Conservation (phyloP, 768 basidiomycete species). For the Gymnopilus junonius region DNA sequence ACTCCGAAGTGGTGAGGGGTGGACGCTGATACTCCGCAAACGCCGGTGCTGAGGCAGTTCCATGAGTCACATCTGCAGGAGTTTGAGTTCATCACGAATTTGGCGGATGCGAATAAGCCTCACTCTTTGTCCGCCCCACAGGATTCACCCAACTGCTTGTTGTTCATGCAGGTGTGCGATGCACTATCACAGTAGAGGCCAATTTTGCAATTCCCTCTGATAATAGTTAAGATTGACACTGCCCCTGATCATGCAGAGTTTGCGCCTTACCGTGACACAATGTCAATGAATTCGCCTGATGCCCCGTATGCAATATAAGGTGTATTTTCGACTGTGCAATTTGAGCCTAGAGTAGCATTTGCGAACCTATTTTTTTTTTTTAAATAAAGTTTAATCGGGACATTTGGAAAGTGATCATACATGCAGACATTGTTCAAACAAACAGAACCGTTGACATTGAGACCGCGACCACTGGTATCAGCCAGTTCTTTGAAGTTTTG, state of each 20-base stretch:
- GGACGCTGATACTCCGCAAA: slow-evolving; percentile 67
- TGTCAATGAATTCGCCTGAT: slow-evolving; percentile 68
- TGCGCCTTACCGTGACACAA: slow-evolving; percentile 72
- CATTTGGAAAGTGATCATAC: slow-evolving; percentile 45
- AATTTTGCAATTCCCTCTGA: slow-evolving; percentile 71
- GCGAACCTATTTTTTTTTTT: slow-evolving; percentile 63
- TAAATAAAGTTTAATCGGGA: neutral
- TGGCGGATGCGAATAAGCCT: slow-evolving; percentile 15
- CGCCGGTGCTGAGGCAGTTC: slow-evolving; percentile 66
- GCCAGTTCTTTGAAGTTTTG: slow-evolving; percentile 65
- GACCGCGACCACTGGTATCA: slow-evolving; percentile 67
- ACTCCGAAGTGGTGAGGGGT: slow-evolving; percentile 62
- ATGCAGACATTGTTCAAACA: slow-evolving; percentile 86
- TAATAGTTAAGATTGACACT: neutral
- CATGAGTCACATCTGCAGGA: slow-evolving; percentile 66
- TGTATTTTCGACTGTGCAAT: slow-evolving; percentile 79
- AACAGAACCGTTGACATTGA: slow-evolving; percentile 81
- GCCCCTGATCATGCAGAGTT: neutral
- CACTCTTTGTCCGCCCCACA: slow-evolving; percentile 62
- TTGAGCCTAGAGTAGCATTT: slow-evolving; percentile 66
- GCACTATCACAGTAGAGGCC: slow-evolving; percentile 80
- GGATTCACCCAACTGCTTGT: slow-evolving; percentile 57
- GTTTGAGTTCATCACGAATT: neutral
- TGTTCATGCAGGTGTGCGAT: slow-evolving; percentile 57
- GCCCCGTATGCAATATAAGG: slow-evolving; percentile 73